phyloP scores from a whole-genome alignment of 495 filamentous ascomycete genomes.

The Saxispiralis lemnorum region DNA sequence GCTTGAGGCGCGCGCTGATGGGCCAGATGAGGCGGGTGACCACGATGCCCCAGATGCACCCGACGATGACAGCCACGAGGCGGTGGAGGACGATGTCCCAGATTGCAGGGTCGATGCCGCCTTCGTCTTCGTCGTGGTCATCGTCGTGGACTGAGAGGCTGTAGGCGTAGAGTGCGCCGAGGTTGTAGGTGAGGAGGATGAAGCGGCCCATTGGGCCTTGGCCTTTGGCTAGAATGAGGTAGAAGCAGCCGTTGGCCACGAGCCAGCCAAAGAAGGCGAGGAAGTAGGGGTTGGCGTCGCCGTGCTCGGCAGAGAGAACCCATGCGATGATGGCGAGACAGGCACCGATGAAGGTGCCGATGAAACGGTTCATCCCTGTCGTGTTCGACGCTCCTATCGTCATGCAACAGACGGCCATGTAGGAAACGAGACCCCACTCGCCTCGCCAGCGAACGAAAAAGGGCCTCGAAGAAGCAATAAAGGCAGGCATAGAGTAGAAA shows the following conservation, averaged over 20 bases:
- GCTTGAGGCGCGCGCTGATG: conserved; percentile 66
- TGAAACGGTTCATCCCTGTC: conserved; percentile 66
- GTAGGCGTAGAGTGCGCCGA: conserved; percentile 91
- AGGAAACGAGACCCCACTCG: conserved; percentile 91
- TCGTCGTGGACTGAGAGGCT: conserved; percentile 61
- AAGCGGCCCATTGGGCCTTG: conserved; percentile 86
- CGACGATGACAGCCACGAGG: conserved; percentile 68
- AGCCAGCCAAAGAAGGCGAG: conserved; percentile 66
- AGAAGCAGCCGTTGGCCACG: conserved; percentile 67
- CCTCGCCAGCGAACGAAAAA: conserved; percentile 79
- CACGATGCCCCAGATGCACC: conserved; percentile 82
- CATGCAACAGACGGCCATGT: conserved; percentile 97
- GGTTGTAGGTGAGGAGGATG: conserved; percentile 70
- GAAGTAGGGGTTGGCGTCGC: conserved; percentile 44
- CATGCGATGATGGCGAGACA: conserved; percentile 57
- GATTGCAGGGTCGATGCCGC: conserved; percentile 68
- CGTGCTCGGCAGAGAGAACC: conserved; percentile 35
- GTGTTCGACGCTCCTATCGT: conserved; percentile 90
- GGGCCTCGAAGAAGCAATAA: conserved; percentile 57
- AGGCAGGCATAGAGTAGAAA: conserved; percentile 72
- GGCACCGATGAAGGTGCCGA: conserved; percentile 76
- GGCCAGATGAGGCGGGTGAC: conserved; percentile 85
- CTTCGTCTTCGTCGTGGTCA: conserved; percentile 61
- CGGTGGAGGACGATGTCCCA: conserved; percentile 79
- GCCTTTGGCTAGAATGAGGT: conserved; percentile 66